A percentile compares a stretch with the other conserved stretches of the same genome.
phyloP scores from a whole-genome alignment of 108 stramenopile species.

The Nannochloropsis salina region DNA sequence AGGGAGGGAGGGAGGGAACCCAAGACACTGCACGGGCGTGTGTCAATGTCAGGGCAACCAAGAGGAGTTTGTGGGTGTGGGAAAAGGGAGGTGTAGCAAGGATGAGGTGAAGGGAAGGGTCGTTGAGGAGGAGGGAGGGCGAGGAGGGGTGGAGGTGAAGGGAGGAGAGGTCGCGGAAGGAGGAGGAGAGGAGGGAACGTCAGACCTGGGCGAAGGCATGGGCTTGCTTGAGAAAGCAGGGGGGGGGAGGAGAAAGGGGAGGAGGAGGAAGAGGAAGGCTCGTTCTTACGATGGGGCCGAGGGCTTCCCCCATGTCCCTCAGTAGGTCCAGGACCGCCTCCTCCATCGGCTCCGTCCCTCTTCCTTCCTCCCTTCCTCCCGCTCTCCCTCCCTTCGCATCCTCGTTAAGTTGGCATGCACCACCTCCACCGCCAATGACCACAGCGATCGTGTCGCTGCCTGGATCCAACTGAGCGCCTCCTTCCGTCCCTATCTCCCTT shows the following conservation, averaged over 20 bases:
- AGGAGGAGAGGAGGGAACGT: neutral
- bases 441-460: neutral
- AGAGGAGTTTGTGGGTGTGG: slow-evolving; percentile 4
- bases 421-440: neutral
- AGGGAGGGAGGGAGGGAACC: neutral
- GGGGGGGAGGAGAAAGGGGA: neutral
- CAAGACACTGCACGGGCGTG: neutral
- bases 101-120: neutral
- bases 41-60: neutral
- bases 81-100: neutral
- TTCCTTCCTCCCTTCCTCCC: neutral
- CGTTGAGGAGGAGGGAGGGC: neutral
- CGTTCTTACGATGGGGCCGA: neutral
- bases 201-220: neutral
- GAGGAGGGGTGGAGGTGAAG: neutral
- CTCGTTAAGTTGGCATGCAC: neutral
- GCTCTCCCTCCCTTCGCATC: neutral
- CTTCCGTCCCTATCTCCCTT: neutral
- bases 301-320: neutral
- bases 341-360: neutral
- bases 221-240: neutral
- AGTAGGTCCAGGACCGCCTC: slow-evolving; percentile 12
- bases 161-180: neutral
- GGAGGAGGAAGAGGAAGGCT: neutral
- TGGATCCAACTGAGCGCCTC: neutral